These are phyloP conservation scores for Colletotrichum sp. DNA, from an alignment of 2,329 filamentous ascomycete genomes.

Conservation along the genomic window DNA sequence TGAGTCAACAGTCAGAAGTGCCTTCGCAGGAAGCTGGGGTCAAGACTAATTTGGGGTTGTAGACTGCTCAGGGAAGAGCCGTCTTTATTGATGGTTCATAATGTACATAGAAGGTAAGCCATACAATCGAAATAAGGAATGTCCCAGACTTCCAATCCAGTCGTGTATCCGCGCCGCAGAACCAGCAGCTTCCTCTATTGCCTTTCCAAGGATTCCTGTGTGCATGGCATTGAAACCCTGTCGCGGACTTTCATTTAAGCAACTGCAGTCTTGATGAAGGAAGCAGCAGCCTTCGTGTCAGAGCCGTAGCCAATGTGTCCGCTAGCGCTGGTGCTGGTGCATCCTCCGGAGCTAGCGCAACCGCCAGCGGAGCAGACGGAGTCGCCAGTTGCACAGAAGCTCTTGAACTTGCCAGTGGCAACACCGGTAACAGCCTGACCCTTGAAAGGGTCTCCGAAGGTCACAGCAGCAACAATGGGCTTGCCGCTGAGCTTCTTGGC, in stretches of 20 bases:
- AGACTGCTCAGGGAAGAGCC: not conserved
- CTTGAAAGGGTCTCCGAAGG: constrained; percentile 21
- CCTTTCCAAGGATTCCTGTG: not conserved
- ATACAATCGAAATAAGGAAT: not conserved
- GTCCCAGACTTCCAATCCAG: not conserved
- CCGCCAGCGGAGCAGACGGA: constrained; percentile 1
- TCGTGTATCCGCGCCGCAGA: not conserved
- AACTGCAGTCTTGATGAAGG: constrained; percentile 7
- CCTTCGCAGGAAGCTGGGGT: not conserved
- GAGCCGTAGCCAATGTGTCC: constrained; percentile 11
- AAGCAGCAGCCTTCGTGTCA: not conserved
- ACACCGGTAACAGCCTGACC: not conserved
- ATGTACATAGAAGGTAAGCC: not conserved
- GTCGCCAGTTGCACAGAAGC: constrained; percentile 5
- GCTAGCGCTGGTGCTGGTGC: not conserved
- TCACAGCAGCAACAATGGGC: constrained; percentile 5
- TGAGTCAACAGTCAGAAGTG: not conserved
- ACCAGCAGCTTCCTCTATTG: not conserved
- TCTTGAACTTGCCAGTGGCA: constrained; percentile 1
- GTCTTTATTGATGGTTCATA: not conserved
- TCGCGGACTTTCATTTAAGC: not conserved
- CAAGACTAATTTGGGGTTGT: not conserved
- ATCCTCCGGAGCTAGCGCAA: constrained; percentile 9
- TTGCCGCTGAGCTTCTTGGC: constrained; percentile 31
- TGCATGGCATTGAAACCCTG: not conserved